A percentile compares a stretch with the other conserved stretches of the same genome.
Conservation (phyloP, 345 rosid species). For the Hypericum perforatum region DNA sequence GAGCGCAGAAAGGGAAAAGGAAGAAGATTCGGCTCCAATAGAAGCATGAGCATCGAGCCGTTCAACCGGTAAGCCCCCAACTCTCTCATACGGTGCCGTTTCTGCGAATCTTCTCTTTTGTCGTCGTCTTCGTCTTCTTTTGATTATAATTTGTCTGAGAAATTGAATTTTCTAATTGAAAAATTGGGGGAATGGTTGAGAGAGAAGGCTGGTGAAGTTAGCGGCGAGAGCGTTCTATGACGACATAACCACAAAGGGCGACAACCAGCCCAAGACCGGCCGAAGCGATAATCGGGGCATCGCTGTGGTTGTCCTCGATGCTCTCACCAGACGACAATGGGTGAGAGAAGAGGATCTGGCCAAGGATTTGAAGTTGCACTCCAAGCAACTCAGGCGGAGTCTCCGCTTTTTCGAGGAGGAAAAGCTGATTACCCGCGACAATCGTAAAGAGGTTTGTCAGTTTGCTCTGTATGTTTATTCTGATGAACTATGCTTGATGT, state of each 20-base stretch:
- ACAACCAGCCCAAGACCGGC: slow-evolving; percentile 65
- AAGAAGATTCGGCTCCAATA: no score
- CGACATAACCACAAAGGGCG: slow-evolving; percentile 57
- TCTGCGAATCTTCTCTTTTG: no score
- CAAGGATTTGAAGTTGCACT: slow-evolving; percentile 63
- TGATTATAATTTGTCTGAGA: no score
- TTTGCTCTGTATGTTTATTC: neutral
- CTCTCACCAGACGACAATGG: slow-evolving; percentile 78
- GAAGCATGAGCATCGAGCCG: no score
- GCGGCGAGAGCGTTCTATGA: slow-evolving; percentile 79
- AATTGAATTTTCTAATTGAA: no score
- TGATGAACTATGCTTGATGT: no score
- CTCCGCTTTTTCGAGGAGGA: slow-evolving; percentile 71
- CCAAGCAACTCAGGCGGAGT: slow-evolving; percentile 71
- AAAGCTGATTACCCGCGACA: slow-evolving; percentile 61
- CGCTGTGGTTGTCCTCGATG: slow-evolving; percentile 77
- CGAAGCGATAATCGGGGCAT: slow-evolving; percentile 66
- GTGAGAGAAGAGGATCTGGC: slow-evolving; percentile 96
- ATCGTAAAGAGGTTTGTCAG: slow-evolving; percentile 67
- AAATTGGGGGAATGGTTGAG: neutral
- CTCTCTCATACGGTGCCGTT: no score
- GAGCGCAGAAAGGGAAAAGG: no score
- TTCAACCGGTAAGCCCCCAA: no score
- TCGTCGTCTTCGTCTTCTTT: no score
- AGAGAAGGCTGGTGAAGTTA: slow-evolving; percentile 58